phyloP scores from a whole-genome alignment of 345 rosid genomes.

The Hirschfeldia incana region DNA sequence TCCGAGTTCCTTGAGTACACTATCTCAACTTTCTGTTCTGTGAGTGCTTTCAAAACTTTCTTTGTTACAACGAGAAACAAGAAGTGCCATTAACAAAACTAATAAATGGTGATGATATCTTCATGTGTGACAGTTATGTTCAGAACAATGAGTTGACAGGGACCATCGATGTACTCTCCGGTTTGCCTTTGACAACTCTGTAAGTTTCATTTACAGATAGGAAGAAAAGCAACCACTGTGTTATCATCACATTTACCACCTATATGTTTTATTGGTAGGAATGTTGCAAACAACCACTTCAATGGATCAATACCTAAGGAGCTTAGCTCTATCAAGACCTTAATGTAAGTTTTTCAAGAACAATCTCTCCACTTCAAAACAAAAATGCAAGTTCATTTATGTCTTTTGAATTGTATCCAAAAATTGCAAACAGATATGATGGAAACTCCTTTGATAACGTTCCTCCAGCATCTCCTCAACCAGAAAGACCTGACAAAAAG shows the following conservation, averaged over 20 bases:
- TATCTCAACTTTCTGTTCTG: slow-evolving; percentile 72
- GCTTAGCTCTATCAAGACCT: slow-evolving; percentile 60
- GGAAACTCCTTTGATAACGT: slow-evolving; percentile 86
- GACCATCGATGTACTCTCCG: slow-evolving; percentile 60
- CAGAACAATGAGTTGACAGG: slow-evolving; percentile 95
- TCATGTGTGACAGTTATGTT: slow-evolving; percentile 60
- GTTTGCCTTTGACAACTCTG: slow-evolving; percentile 75
- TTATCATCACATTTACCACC: slow-evolving; percentile 2
- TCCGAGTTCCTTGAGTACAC: slow-evolving; percentile 74
- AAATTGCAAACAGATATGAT: slow-evolving; percentile 58
- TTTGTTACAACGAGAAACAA: not conserved
- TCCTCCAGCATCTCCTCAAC: slow-evolving; percentile 82
- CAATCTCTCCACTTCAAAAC: not conserved
- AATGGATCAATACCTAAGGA: slow-evolving; percentile 89
- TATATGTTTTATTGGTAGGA: slow-evolving; percentile 51
- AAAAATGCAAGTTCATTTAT: not conserved
- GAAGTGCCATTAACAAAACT: not conserved
- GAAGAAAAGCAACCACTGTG: not conserved
- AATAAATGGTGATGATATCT: slow-evolving; percentile 12
- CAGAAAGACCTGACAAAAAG: slow-evolving; percentile 51
- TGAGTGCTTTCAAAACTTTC: slow-evolving; percentile 48
- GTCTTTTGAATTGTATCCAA: slow-evolving; percentile 17
- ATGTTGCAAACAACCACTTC: slow-evolving; percentile 88
- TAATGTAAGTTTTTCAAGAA: slow-evolving; percentile 58
- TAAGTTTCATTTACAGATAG: slow-evolving; percentile 45